Percentiles rank a stretch among this genome's conserved stretches.
Evolutionary conservation across 1,284 basidiomycete species (phyloP).

Genomic region (Cryptococcus sp.): DNA sequence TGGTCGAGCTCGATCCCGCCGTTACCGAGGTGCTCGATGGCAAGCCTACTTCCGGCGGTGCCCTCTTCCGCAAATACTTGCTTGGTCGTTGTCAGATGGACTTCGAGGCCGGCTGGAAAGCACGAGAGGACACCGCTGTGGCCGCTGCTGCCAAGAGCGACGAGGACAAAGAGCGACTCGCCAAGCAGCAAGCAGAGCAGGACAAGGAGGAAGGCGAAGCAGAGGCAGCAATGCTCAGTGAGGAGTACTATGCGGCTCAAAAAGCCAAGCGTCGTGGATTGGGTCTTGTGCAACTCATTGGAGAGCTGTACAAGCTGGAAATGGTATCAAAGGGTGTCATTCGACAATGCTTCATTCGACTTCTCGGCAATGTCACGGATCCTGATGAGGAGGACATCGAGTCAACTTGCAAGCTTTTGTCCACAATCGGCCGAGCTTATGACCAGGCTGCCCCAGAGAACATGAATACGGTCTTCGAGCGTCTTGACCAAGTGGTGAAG

Average conservation of each 20-base stretch:
- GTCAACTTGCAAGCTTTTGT: constrained; percentile 87
- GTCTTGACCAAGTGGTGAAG: constrained; percentile 80
- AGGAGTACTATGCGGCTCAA: constrained; percentile 94
- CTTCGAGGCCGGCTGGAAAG: constrained; percentile 80
- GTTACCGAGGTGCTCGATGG: constrained; percentile 88
- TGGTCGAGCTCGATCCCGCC: constrained; percentile 80
- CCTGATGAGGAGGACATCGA: constrained; percentile 98
- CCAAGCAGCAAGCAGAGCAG: constrained; percentile 51
- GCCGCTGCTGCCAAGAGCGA: constrained; percentile 60
- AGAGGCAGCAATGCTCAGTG: constrained; percentile 77
- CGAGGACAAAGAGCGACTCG: constrained; percentile 60
- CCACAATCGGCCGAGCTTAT: constrained; percentile 80
- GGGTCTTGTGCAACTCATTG: constrained; percentile 95
- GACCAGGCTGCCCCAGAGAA: constrained; percentile 72
- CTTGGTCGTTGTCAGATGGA: constrained; percentile 92
- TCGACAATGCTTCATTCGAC: constrained; percentile 93
- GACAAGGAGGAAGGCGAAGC: constrained; percentile 48
- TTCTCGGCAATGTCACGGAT: constrained; percentile 86
- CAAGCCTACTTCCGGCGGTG: constrained; percentile 80
- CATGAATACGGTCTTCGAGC: constrained; percentile 89
- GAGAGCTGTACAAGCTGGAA: constrained; percentile 94
- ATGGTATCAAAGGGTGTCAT: constrained; percentile 95
- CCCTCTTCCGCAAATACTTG: constrained; percentile 85
- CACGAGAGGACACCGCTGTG: constrained; percentile 58
- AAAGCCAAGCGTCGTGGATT: constrained; percentile 97